Conservation (phyloP, 1,139 yeast genomes). For the Geotrichum carabidarum region DNA sequence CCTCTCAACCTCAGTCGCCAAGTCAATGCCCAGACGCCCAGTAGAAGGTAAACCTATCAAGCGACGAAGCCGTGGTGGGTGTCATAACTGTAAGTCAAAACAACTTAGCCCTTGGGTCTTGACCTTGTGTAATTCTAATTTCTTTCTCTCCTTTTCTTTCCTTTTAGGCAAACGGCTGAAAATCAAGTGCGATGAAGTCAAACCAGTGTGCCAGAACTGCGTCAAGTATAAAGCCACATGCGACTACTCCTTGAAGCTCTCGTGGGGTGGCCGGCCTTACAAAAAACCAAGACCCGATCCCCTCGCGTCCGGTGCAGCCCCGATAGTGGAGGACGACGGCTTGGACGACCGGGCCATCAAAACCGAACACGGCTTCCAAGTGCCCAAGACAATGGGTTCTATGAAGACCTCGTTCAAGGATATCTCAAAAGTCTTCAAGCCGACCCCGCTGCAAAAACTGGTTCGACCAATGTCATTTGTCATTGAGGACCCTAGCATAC, state of each 20-base stretch:
- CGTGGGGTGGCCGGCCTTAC: conserved; percentile 77
- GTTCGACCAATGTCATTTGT: conserved; percentile 23
- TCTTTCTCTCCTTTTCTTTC: not conserved
- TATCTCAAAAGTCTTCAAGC: conserved; percentile 23
- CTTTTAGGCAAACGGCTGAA: conserved; percentile 27
- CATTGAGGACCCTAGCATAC: conserved; percentile 22
- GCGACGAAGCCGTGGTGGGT: conserved; percentile 33
- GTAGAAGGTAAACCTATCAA: conserved; percentile 25
- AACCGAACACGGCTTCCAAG: not conserved
- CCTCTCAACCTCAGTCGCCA: too few species aligned
- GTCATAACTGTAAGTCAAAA: conserved; percentile 31
- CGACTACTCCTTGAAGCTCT: conserved; percentile 59
- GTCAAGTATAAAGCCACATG: conserved; percentile 46
- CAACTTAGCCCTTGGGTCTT: not conserved
- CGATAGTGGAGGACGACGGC: not conserved
- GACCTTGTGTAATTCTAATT: not conserved
- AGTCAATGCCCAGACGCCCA: conserved; percentile 17
- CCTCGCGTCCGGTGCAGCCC: too few species aligned
- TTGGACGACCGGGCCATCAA: not conserved
- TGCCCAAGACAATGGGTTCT: not conserved
- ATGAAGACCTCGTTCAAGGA: conserved; percentile 17
- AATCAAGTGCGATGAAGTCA: conserved; percentile 56
- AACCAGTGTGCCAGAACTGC: conserved; percentile 63
- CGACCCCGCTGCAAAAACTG: conserved; percentile 26
- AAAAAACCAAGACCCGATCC: conserved; percentile 35